Base-by-base conservation (phyloP, 176 grass and related monocot genomes). In the Bonia amplexicaulis region DNA sequence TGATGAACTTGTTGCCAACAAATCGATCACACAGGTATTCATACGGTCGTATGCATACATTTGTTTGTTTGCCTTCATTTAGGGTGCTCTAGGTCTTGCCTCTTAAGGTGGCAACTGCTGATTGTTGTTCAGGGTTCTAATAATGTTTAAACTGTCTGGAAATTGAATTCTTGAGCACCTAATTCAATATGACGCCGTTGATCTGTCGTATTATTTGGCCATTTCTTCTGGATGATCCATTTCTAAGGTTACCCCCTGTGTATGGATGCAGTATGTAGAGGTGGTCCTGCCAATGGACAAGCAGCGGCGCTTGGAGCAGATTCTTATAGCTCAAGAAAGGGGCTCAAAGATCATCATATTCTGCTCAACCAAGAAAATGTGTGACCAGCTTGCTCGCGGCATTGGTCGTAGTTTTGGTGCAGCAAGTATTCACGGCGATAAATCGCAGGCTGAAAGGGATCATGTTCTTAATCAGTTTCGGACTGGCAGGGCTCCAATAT, bases 291-390 rank as follows among this genome's bases (percentile, higher is more conserved):
- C 86, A 22, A 88, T 96, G 91, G 93, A 96, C 63, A 99, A 94
- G 76, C 91, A 95, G 39, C 91, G 79, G 7, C 96, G 91, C 35
- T 78, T 99, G 74, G 96, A 99, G 77, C 96, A 99, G 80, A 99
- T 99, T 85, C 92, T 99, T 84, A 93, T 91, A 94, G 78, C 81
- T 23, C 84, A 99, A 81, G 96, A 99, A 91, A 92, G 93, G 74
- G 96, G 96, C 16, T 96, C 93, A 53, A 99, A 91, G 87, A 70
- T 99, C 71, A 99, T 99, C 77, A 89, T 99, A 74, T 99, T 99
- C 85, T 99, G 96, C 69, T 85, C 96, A 54, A 99, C 96, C 41
- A 99, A 99, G 78, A 96, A 91, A 77, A 76, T 94, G 77, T 99
- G 96, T 6, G 96, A 99, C 51, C 96, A 94, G 78, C 84, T 99